Conservation (phyloP, 306 rosid species). For the Citrullus mucosospermus region DNA sequence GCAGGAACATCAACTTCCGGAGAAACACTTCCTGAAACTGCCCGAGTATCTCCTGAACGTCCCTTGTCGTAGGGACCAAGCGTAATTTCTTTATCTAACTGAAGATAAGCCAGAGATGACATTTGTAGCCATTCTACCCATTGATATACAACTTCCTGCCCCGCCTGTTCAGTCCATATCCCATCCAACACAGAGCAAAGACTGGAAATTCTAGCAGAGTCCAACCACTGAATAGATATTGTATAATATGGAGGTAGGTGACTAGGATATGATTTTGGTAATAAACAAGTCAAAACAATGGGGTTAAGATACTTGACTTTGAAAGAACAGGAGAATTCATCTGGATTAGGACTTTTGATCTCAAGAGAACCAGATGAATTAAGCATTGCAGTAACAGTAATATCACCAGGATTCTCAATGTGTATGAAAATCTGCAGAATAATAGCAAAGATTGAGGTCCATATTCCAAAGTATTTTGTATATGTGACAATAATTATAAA, state of each 20-base stretch:
- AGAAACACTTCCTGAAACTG: constrained; percentile 37
- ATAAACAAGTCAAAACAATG: constrained; percentile 61
- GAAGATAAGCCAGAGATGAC: constrained; percentile 57
- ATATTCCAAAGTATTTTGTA: not conserved
- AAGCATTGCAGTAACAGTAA: constrained; percentile 39
- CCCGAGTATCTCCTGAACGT: constrained; percentile 40
- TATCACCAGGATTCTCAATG: constrained; percentile 44
- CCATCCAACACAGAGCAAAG: constrained; percentile 65
- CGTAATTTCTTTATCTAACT: constrained; percentile 42
- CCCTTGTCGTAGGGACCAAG: constrained; percentile 56
- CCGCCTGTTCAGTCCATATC: constrained; percentile 56
- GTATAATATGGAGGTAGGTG: constrained; percentile 60
- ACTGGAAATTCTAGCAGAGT: constrained; percentile 32
- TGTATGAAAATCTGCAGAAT: constrained; percentile 41
- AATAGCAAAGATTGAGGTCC: not conserved
- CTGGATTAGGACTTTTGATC: constrained; percentile 11
- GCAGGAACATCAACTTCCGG: constrained; percentile 58
- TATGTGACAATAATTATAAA: not conserved
- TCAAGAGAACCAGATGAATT: constrained; percentile 26
- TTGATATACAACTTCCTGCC: constrained; percentile 71
- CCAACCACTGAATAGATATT: constrained; percentile 65
- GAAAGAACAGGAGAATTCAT: constrained; percentile 53
- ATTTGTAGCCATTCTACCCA: constrained; percentile 86
- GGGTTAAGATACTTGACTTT: constrained; percentile 69
- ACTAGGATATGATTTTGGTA: constrained; percentile 82